Evolutionary conservation across 306 rosid species (phyloP).

Genomic region (Nissolia schottii): DNA sequence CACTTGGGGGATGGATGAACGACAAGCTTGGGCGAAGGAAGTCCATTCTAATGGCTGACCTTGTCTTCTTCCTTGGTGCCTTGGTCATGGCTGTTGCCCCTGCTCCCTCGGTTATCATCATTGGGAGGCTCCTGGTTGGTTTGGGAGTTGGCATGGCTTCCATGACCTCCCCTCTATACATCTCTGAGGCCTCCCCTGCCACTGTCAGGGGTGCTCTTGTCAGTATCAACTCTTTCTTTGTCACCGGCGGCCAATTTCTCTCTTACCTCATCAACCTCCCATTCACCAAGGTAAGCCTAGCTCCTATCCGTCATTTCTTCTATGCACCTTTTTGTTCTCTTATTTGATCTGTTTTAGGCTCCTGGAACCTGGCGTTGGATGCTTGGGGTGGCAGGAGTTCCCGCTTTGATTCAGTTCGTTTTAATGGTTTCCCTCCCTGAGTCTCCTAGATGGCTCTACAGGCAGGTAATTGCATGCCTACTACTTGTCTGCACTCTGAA

Average conservation of each 20-base stretch:
- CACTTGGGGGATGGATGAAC: slow-evolving; percentile 79
- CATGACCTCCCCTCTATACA: slow-evolving; percentile 84
- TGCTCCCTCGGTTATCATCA: slow-evolving; percentile 59
- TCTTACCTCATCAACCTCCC: slow-evolving; percentile 75
- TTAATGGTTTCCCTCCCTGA: slow-evolving; percentile 76
- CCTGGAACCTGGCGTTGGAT: slow-evolving; percentile 85
- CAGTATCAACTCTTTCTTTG: slow-evolving; percentile 59
- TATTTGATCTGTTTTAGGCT: slow-evolving; percentile 38
- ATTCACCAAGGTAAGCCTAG: slow-evolving; percentile 81
- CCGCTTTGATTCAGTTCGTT: slow-evolving; percentile 58
- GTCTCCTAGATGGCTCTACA: slow-evolving; percentile 86
- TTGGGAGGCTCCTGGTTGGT: slow-evolving; percentile 73
- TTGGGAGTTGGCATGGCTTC: slow-evolving; percentile 93
- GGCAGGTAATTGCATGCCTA: slow-evolving; percentile 44
- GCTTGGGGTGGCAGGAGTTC: slow-evolving; percentile 83
- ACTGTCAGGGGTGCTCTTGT: slow-evolving; percentile 84
- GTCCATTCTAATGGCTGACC: slow-evolving; percentile 60
- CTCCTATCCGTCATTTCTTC: too few relatives aligned
- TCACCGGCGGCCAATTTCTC: slow-evolving; percentile 80
- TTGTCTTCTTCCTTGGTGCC: slow-evolving; percentile 59
- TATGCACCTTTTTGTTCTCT: neutral
- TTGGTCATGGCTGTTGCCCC: slow-evolving; percentile 71
- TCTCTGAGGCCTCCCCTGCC: slow-evolving; percentile 86
- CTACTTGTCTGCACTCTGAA: neutral
- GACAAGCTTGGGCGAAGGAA: slow-evolving; percentile 67